These are phyloP conservation scores for Gonapodya prolifera DNA, from an alignment of 192 early-diverging fungal species.

Conservation along the genomic window DNA sequence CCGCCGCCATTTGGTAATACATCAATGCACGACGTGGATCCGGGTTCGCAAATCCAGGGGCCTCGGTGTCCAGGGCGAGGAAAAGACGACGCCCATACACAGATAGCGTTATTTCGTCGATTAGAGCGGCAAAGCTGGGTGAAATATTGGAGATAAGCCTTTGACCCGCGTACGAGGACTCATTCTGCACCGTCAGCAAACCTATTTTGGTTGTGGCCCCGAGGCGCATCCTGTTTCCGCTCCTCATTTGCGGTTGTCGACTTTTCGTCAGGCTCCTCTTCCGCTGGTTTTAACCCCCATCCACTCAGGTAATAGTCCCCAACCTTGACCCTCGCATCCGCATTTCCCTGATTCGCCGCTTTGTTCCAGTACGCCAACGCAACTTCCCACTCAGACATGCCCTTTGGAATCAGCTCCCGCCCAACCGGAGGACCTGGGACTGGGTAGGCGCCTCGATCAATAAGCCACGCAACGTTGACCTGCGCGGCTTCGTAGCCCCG, in stretches of 20 bases:
- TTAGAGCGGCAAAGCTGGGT: too few species aligned
- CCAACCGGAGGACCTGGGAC: not conserved
- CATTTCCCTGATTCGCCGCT: conserved; percentile 84
- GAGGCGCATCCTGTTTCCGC: conserved; percentile 1
- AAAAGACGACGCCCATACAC: too few species aligned
- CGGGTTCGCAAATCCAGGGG: too few species aligned
- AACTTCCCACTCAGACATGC: conserved; percentile 38
- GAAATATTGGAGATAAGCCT: too few species aligned
- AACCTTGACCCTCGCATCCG: conserved; percentile 79
- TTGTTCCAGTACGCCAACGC: conserved; percentile 86
- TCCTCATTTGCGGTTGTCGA: conserved; percentile 5
- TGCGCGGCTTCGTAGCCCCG: conserved; percentile 79
- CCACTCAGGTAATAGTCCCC: conserved; percentile 90
- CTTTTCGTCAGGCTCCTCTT: too few species aligned
- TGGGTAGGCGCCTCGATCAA: conserved; percentile 51
- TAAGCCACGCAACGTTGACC: conserved; percentile 76
- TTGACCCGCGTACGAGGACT: too few species aligned
- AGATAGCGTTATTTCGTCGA: too few species aligned
- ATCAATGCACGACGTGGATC: conserved; percentile 64
- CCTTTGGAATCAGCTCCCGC: not conserved
- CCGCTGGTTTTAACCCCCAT: conserved; percentile 32
- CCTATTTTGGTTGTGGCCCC: too few species aligned
- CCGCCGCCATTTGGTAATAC: conserved; percentile 75
- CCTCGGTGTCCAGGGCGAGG: too few species aligned
- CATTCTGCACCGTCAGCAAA: too few species aligned